These are phyloP conservation scores for Aspergillus ibericus DNA, from an alignment of 2,329 filamentous ascomycete genomes.

Conservation along the genomic window DNA sequence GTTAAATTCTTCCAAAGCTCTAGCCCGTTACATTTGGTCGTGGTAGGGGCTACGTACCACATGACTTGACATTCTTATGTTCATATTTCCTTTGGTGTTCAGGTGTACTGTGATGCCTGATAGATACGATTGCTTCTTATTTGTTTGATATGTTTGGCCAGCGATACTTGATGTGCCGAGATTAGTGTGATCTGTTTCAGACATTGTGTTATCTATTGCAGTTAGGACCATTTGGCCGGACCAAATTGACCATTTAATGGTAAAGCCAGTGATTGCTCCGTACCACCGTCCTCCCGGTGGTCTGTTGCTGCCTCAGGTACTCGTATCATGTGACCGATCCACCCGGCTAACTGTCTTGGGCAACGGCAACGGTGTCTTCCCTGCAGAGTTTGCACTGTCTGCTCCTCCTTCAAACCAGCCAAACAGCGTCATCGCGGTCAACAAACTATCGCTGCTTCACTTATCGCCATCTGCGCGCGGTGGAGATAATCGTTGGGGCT, in stretches of 20 bases:
- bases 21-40: neutral
- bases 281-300: no score
- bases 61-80: neutral
- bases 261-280: neutral
- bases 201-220: neutral
- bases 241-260: constrained; percentile 12
- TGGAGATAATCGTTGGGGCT: constrained; percentile 5
- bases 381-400: constrained; percentile 44
- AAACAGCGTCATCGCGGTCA: constrained; percentile 36
- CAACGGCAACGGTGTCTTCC: constrained; percentile 1
- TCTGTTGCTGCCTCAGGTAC: neutral
- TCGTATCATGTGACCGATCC: neutral
- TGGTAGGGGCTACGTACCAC: neutral
- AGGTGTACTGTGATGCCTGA: neutral
- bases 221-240: constrained; percentile 15
- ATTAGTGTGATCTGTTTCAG: neutral
- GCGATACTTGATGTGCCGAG: neutral
- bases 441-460: constrained; percentile 10
- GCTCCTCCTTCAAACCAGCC: constrained; percentile 40
- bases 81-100: neutral
- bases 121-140: neutral
- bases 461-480: constrained; percentile 17
- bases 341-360: neutral
- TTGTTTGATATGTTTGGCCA: neutral
- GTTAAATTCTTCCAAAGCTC: no score